phyloP scores from a whole-genome alignment of 106 monocot species.

The Cymbidium sinense region DNA sequence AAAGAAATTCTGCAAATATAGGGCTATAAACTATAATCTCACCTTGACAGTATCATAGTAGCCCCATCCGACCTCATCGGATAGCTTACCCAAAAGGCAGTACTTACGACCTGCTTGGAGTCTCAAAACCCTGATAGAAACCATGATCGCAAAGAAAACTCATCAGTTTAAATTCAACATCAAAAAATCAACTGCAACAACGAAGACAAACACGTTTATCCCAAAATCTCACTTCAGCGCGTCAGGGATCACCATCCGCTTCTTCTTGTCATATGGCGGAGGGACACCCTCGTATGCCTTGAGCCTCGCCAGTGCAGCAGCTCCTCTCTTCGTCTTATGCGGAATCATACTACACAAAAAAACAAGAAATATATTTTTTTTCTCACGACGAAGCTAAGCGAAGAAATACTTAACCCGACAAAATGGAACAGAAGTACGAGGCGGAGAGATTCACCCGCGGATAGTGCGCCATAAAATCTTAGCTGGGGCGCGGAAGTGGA shows the following conservation, averaged over 20 bases:
- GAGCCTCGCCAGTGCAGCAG: conserved; percentile 71
- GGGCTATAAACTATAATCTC: background rate
- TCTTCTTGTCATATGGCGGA: conserved; percentile 66
- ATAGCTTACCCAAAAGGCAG: conserved; percentile 51
- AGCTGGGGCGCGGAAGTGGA: conserved; percentile 84
- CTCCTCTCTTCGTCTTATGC: conserved; percentile 95
- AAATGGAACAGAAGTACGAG: no score
- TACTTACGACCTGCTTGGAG: conserved; percentile 62
- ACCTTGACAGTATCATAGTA: conserved; percentile 61
- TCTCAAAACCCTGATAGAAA: conserved; percentile 51
- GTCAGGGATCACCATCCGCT: conserved; percentile 86
- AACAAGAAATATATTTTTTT: background rate
- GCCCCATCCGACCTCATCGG: conserved; percentile 63
- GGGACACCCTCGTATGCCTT: conserved; percentile 89
- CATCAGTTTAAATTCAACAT: background rate
- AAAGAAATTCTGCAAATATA: no score
- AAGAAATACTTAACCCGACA: background rate
- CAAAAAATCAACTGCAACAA: background rate
- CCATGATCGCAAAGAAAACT: background rate
- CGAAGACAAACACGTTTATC: no score
- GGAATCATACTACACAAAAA: conserved; percentile 84
- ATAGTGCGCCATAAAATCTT: conserved; percentile 94
- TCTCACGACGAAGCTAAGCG: background rate
- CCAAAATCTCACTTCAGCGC: conserved; percentile 79
- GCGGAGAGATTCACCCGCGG: conserved; percentile 48